Evolutionary conservation across 768 basidiomycete genomes (phyloP), one percentile per base, ranked within the genome.

Genomic region (Mycena vitilis): DNA sequence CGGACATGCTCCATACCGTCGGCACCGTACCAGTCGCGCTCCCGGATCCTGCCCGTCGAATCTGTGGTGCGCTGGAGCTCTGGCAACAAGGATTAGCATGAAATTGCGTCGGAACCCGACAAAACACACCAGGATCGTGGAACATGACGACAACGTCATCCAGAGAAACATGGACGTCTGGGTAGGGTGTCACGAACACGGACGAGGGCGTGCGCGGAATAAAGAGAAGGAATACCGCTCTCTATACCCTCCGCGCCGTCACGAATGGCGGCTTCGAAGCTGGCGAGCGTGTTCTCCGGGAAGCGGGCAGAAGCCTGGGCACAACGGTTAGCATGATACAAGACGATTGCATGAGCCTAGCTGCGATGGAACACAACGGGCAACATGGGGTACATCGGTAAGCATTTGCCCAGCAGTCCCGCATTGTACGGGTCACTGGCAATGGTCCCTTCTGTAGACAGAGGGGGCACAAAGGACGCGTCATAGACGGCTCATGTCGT

Each of bases 221-320:
- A 76, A 71, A 62, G 62, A 58, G 69, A 74, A 71, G 83, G 81
- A 89, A 82, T 96, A 98, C 97, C 96, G 78, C 94, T 96, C 87
- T 99, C 97, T 75, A 99, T 97, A 73, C 86, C 96, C 78, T 99
- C 95, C 53, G 95, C 92, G 68, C 97, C 97, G 82, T 98, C 96
- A 54, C 90, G 89, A 69, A 98, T 95, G 76, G 97, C 97, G 71
- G 93, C 94, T 78, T 95, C 91, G 81, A 99, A 99, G 81, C 94
- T 95, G 42, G 94, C 94, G 70, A 96, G 87, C 56, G 96, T 97
- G 84, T 99, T 99, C 81, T 99, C 97, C 5, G 95, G 95, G 79
- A 87, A 95, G 20, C 87, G 84, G 25, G 93, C 88, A 30, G 94
- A 95, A 54, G 95, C 95, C 95, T 95, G 74, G 65, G 48, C 54